Conservation (phyloP, 2,329 filamentous ascomycete species). For the Fusarium pilosicola region DNA sequence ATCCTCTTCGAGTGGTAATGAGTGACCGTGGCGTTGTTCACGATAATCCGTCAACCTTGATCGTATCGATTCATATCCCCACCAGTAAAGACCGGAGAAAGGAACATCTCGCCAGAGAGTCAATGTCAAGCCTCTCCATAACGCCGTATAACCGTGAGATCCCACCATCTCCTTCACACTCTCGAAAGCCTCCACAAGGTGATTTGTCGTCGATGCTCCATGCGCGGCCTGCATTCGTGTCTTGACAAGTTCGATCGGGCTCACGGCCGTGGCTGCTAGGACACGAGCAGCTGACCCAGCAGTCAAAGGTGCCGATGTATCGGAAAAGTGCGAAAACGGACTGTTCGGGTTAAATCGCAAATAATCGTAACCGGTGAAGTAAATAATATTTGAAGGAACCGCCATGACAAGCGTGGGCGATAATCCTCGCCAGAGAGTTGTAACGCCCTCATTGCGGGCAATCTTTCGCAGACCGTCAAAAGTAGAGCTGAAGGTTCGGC, state of each 20-base stretch:
- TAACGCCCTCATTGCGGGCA: slow-evolving; percentile 87
- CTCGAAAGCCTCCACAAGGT: slow-evolving; percentile 81
- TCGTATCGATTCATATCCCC: slow-evolving; percentile 90
- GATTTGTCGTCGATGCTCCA: slow-evolving; percentile 67
- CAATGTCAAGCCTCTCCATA: slow-evolving; percentile 91
- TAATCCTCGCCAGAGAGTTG: slow-evolving; percentile 89
- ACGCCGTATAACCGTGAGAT: slow-evolving; percentile 77
- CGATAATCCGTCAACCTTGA: slow-evolving; percentile 76
- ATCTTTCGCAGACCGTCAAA: slow-evolving; percentile 95
- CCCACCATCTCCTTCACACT: slow-evolving; percentile 84
- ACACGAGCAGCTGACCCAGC: slow-evolving; percentile 83
- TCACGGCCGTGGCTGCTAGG: slow-evolving; percentile 83
- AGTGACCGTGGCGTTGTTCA: slow-evolving; percentile 59
- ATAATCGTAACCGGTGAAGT: slow-evolving; percentile 98
- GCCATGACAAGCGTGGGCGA: slow-evolving; percentile 96
- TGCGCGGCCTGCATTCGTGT: slow-evolving; percentile 88
- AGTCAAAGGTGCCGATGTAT: slow-evolving; percentile 80
- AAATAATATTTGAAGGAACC: slow-evolving; percentile 95
- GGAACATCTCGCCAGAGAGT: slow-evolving; percentile 98
- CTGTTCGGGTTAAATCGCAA: slow-evolving; percentile 78
- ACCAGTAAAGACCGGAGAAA: slow-evolving; percentile 98
- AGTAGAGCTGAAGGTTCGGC: slow-evolving; percentile 87
- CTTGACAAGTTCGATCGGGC: slow-evolving; percentile 92
- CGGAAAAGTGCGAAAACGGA: slow-evolving; percentile 73
- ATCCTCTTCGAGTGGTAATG: slow-evolving; percentile 47